Percentiles rank a stretch among this genome's conserved stretches.
Evolutionary conservation across 371 early-diverging fungal genomes (phyloP).

Genomic region (Mucor plumbeus): DNA sequence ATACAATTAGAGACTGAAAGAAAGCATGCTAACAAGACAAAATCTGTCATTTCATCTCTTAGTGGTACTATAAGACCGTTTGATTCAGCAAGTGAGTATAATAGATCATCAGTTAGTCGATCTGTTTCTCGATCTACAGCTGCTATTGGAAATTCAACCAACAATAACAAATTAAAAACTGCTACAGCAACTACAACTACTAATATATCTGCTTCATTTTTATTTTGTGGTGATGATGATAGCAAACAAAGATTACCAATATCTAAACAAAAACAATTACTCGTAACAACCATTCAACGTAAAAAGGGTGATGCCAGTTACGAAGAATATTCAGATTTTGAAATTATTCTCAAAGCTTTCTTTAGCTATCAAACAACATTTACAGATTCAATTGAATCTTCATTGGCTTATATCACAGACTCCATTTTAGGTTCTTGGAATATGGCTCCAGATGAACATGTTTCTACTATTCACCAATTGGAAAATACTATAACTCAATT

Average conservation of each 20-base stretch:
- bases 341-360: conserved; percentile 58
- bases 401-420: conserved; percentile 59
- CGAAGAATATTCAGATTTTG: conserved; percentile 55
- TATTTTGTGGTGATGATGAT: not conserved
- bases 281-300: not conserved
- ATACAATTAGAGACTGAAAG: conserved; percentile 36
- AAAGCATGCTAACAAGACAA: conserved; percentile 23
- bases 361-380: conserved; percentile 62
- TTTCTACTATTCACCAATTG: conserved; percentile 17
- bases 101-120: conserved; percentile 21
- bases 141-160: conserved; percentile 16
- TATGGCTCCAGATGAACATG: not conserved
- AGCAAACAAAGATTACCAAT: conserved; percentile 11
- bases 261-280: conserved; percentile 15
- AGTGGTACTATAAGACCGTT: conserved; percentile 45
- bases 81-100: conserved; percentile 49
- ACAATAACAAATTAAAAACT: too few species aligned
- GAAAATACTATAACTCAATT: conserved; percentile 43
- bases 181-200: not conserved
- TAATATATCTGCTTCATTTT: conserved; percentile 10
- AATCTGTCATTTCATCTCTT: conserved; percentile 30
- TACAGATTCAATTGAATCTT: conserved; percentile 56
- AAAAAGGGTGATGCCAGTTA: conserved; percentile 21
- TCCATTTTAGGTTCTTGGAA: conserved; percentile 39
- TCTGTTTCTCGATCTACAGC: conserved; percentile 26